Base-by-base conservation (phyloP, 2,329 filamentous ascomycete genomes). In the Colletotrichum sp. region DNA sequence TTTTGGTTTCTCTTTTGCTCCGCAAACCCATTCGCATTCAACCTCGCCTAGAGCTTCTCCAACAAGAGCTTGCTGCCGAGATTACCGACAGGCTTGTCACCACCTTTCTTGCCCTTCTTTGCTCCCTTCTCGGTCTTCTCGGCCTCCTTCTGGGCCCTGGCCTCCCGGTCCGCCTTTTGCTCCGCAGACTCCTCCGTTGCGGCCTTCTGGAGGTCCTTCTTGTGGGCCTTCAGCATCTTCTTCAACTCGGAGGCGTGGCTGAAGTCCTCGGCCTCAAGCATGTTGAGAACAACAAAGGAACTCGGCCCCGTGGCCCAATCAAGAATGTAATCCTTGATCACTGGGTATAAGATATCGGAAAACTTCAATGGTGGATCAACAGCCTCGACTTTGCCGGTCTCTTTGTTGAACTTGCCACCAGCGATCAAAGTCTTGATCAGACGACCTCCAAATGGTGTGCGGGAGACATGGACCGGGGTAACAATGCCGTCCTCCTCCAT, bases 371-470 rank as follows among this genome's bases (percentile, higher is more conserved):
- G 90, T 18, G 96, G 95, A 65, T 96, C 92, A 3, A 94, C 90
- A 26, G 92, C 91, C 80, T 94, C 90, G 60, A 97, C 85, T 72
- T 89, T 92, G 85, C 95, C 95, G 3, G 92, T 89, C 58, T 89
- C 89, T 76, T 92, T 92, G 84, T 99, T 95, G 82, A 94, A 99
- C 74, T 92, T 93, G 30, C 98, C 97, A 57, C 97, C 97, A 71
- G 95, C 93, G 28, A 98, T 96, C 9, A 99, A 90, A 0, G 94
- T 94, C 87, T 98, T 98, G 80, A 99, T 90, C 93, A 98, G 94
- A 75, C 95, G 93, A 18, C 95, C 95, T 55, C 92, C 94, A 79
- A 89, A 89, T 1, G 92, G 82, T 48, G 90, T 89, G 80, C 90
- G 87, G 30, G 92, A 90, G 71, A 94, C 88, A 82, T 95, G 93